Percentiles rank a stretch among this genome's conserved stretches.
phyloP scores from a whole-genome alignment of 352 stramenopile species.

The Globisporangium paddicum region DNA sequence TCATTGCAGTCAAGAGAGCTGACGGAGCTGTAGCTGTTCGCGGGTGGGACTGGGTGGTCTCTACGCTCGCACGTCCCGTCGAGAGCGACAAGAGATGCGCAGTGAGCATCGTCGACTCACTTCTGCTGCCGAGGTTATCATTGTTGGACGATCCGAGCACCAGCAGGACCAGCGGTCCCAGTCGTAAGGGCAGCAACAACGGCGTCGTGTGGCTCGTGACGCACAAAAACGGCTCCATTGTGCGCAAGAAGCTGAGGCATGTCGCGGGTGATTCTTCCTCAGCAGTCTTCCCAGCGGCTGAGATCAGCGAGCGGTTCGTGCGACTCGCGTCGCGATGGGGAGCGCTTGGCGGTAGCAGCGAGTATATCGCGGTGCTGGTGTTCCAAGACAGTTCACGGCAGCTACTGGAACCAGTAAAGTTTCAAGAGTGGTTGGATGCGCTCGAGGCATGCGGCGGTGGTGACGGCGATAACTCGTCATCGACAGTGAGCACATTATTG shows the following conservation, averaged over 20 bases:
- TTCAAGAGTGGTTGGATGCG: slow-evolving; percentile 20
- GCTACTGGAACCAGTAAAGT: slow-evolving; percentile 10
- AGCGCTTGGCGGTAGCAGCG: neutral
- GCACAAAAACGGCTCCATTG: slow-evolving; percentile 37
- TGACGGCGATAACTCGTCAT: neutral
- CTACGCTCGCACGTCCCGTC: slow-evolving; percentile 21
- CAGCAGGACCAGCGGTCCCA: neutral
- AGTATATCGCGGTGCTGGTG: slow-evolving; percentile 16
- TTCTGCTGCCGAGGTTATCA: slow-evolving; percentile 20
- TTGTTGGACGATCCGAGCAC: neutral
- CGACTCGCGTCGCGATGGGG: slow-evolving; percentile 23
- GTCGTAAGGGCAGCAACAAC: neutral
- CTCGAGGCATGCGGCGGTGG: neutral
- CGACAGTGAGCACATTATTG: neutral
- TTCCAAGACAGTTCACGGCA: slow-evolving; percentile 6
- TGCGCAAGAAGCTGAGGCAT: slow-evolving; percentile 32
- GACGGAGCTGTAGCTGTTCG: neutral
- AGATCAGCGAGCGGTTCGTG: slow-evolving; percentile 43
- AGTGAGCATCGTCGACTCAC: slow-evolving; percentile 34
- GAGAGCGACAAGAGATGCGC: slow-evolving; percentile 17
- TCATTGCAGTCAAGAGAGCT: too few relatives aligned
- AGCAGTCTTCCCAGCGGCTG: slow-evolving; percentile 15
- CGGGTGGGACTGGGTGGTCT: slow-evolving; percentile 37
- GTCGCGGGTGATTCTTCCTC: neutral
- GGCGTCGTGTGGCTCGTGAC: slow-evolving; percentile 40